These are phyloP conservation scores for Cyclanthera cordifolia DNA, from an alignment of 306 rosid genomes.

Conservation along the genomic window DNA sequence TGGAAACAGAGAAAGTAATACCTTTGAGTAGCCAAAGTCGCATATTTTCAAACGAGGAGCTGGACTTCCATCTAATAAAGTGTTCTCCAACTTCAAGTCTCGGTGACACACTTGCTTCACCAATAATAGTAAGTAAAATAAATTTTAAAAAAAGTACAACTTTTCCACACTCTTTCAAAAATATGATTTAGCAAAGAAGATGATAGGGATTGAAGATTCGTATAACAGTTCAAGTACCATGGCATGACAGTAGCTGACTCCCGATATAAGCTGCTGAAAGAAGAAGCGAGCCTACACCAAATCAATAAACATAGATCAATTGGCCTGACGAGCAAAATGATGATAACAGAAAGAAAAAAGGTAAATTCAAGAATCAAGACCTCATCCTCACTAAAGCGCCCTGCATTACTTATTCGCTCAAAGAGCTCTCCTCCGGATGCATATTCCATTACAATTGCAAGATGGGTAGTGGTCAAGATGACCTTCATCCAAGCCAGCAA, in stretches of 20 bases:
- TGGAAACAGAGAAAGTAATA: constrained; percentile 15
- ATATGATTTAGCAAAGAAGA: neutral
- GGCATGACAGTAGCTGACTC: constrained; percentile 86
- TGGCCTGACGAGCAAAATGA: neutral
- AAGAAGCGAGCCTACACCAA: constrained; percentile 83
- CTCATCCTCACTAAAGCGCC: constrained; percentile 43
- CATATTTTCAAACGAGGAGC: constrained; percentile 86
- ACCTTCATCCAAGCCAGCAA: constrained; percentile 27
- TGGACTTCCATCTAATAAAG: constrained; percentile 80
- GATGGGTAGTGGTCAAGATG: constrained; percentile 81
- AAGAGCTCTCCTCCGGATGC: constrained; percentile 96
- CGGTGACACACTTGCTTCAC: constrained; percentile 96
- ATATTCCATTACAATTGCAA: constrained; percentile 92
- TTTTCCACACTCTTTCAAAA: neutral
- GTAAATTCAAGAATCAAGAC: constrained; percentile 24
- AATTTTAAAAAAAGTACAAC: neutral
- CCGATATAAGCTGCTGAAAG: constrained; percentile 93
- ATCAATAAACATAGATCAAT: constrained; percentile 6
- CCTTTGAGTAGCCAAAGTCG: constrained; percentile 96
- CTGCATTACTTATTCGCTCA: constrained; percentile 56
- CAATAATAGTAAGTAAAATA: constrained; percentile 17
- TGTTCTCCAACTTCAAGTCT: constrained; percentile 87
- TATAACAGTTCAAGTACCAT: constrained; percentile 46
- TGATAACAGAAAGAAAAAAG: neutral
- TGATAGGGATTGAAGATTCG: neutral